These are phyloP conservation scores for Rhodotorula sphaerocarpa DNA, from an alignment of 768 basidiomycete species.

Conservation along the genomic window DNA sequence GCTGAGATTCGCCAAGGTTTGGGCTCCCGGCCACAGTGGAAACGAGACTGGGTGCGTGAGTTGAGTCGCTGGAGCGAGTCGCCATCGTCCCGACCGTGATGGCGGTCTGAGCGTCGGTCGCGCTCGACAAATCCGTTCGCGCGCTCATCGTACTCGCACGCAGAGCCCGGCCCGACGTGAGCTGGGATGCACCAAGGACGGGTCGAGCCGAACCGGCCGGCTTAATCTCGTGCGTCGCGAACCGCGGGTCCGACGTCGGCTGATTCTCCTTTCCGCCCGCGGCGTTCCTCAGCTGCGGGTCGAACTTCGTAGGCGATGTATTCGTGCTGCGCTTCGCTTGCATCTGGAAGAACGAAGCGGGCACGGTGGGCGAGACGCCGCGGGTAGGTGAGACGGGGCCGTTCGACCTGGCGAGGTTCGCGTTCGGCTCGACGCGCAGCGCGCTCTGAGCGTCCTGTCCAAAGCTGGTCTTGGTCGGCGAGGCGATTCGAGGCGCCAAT, in stretches of 20 bases:
- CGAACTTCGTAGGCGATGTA: background rate
- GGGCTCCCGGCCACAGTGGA: slow-evolving; percentile 8
- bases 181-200: no score
- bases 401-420: background rate
- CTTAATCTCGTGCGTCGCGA: no score
- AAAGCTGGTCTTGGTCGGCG: background rate
- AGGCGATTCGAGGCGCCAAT: background rate
- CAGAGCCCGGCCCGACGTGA: background rate
- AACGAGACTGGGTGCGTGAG: slow-evolving; percentile 7
- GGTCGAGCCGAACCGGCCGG: no score
- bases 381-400: background rate
- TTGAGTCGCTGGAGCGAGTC: slow-evolving; percentile 26
- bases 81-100: slow-evolving; percentile 29
- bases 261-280: background rate
- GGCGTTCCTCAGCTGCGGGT: background rate
- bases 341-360: background rate
- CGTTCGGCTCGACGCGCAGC: background rate
- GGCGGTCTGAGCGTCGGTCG: slow-evolving; percentile 1
- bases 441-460: background rate
- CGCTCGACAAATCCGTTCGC: slow-evolving; percentile 7
- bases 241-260: background rate
- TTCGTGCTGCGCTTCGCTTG: background rate
- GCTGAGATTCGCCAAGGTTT: background rate
- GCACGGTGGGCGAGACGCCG: background rate
- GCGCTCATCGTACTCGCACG: background rate